Conservation (phyloP, 1,284 basidiomycete species). For the Malassezia obtusa region DNA sequence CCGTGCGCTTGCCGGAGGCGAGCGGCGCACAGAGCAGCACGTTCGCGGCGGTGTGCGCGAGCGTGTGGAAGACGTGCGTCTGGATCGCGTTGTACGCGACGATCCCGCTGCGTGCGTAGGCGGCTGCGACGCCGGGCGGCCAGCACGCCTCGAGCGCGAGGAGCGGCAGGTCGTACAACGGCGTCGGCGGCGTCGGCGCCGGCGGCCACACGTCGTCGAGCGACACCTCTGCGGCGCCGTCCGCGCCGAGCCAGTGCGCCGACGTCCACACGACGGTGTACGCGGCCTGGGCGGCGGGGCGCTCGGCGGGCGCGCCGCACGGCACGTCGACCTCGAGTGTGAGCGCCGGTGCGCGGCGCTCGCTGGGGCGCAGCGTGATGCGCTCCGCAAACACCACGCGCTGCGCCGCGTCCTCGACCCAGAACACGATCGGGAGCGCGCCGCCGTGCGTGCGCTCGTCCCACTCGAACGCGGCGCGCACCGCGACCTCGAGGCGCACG, state of each 20-base stretch:
- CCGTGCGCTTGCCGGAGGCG: slow-evolving; percentile 68
- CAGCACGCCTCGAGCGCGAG: slow-evolving; percentile 56
- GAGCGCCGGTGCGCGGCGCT: slow-evolving; percentile 51
- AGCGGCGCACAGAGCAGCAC: slow-evolving; percentile 71
- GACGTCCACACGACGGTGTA: slow-evolving; percentile 63
- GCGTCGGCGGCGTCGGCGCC: slow-evolving; percentile 57
- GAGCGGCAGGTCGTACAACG: slow-evolving; percentile 71
- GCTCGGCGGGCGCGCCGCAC: slow-evolving; percentile 50
- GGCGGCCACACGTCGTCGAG: slow-evolving; percentile 71
- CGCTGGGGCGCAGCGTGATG: slow-evolving; percentile 17
- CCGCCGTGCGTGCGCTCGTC: slow-evolving; percentile 64
- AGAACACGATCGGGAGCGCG: slow-evolving; percentile 84
- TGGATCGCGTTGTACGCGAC: slow-evolving; percentile 73
- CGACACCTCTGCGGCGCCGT: slow-evolving; percentile 61
- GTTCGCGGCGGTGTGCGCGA: slow-evolving; percentile 63
- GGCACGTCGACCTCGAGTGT: slow-evolving; percentile 61
- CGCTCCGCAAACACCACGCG: slow-evolving; percentile 72
- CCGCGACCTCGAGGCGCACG: slow-evolving; percentile 63
- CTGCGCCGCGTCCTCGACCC: slow-evolving; percentile 80
- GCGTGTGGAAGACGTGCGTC: slow-evolving; percentile 77
- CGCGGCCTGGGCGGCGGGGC: slow-evolving; percentile 18
- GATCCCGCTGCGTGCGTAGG: slow-evolving; percentile 48
- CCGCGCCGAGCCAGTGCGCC: slow-evolving; percentile 87
- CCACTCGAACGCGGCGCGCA: slow-evolving; percentile 74
- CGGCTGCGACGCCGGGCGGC: slow-evolving; percentile 16